Evolutionary conservation across 2,329 filamentous ascomycete species (phyloP), one percentile per base, ranked within the genome.

Genomic region (Apiospora malaysiana): DNA sequence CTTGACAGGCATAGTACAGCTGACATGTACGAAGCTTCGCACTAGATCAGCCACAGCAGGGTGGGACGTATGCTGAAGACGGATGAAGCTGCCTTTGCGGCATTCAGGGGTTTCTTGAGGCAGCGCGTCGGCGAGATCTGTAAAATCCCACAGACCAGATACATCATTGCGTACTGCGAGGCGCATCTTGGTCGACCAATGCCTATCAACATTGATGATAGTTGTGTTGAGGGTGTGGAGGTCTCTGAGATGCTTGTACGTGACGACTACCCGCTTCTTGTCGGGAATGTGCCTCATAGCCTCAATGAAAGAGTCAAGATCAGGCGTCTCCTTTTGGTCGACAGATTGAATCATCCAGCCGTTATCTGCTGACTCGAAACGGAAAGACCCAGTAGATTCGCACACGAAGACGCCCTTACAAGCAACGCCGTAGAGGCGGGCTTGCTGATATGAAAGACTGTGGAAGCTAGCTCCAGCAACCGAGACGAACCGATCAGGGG

Each of bases 131-230:
- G 91, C 92, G 47, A 99, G 86, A 77, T 97, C 93, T 43, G 89
- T 89, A 77, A 98, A 98, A 81, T 99, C 96, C 97, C 96, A 99
- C 10, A 98, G 84, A 7, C 96, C 97, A 0, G 93, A 93, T 73
- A 87, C 84, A 78, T 99, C 96, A 81, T 99, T 99, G 70, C 96
- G 91, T 69, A 95, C 90, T 4, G 95, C 95, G 77, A 98, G 85
- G 78, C 94, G 92, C 93, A 99, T 98, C 84, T 97, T 97, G 71
- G 92, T 91, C 68, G 94, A 92, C 96, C 96, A 99, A 82, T 99
- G 96, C 59, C 96, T 91, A 81, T 99, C 96, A 70, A 99, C 90
- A 74, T 96, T 92, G 74, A 98, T 89, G 79, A 99, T 95, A 71
- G 92, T 93, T 0, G 96, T 99, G 81, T 97, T 95, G 69, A 97